Evolutionary conservation across 2,329 filamentous ascomycete species (phyloP).

Genomic region (Exophiala mesophila): DNA sequence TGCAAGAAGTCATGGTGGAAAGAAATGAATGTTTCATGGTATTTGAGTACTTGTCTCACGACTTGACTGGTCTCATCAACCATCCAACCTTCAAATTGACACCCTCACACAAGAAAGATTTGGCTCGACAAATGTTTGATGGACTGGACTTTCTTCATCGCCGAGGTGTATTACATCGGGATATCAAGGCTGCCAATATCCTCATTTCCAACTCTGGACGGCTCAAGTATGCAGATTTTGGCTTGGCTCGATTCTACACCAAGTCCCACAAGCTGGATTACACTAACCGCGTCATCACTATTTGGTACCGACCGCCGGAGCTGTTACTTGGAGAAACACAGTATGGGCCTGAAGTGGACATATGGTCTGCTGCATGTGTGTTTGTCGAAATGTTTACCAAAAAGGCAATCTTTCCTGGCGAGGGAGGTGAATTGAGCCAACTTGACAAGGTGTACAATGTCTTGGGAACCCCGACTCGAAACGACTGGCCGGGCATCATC

Average conservation of each 20-base stretch:
- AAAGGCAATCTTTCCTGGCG: conserved; percentile 89
- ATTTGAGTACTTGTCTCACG: conserved; percentile 95
- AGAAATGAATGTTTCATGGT: conserved; percentile 99
- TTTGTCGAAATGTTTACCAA: conserved; percentile 94
- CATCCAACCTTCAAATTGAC: conserved; percentile 88
- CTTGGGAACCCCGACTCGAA: conserved; percentile 77
- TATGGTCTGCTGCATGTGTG: conserved; percentile 97
- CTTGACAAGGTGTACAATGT: conserved; percentile 94
- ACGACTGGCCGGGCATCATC: conserved; percentile 82
- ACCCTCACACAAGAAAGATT: conserved; percentile 80
- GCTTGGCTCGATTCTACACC: conserved; percentile 90
- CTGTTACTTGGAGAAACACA: conserved; percentile 85
- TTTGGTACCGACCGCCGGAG: conserved; percentile 93
- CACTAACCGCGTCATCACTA: conserved; percentile 96
- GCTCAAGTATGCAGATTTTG: conserved; percentile 92
- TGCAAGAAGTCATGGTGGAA: conserved; percentile 95
- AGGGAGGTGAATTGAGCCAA: conserved; percentile 92
- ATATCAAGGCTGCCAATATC: conserved; percentile 98
- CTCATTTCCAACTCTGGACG: conserved; percentile 84
- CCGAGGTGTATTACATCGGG: conserved; percentile 88
- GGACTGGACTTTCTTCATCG: conserved; percentile 90
- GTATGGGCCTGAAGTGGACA: conserved; percentile 84
- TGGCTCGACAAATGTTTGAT: conserved; percentile 88
- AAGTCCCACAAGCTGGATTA: conserved; percentile 91
- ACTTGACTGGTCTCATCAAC: conserved; percentile 89